Evolutionary conservation across 202 grass and related monocot genomes (phyloP).

Genomic region (Zizania palustris): DNA sequence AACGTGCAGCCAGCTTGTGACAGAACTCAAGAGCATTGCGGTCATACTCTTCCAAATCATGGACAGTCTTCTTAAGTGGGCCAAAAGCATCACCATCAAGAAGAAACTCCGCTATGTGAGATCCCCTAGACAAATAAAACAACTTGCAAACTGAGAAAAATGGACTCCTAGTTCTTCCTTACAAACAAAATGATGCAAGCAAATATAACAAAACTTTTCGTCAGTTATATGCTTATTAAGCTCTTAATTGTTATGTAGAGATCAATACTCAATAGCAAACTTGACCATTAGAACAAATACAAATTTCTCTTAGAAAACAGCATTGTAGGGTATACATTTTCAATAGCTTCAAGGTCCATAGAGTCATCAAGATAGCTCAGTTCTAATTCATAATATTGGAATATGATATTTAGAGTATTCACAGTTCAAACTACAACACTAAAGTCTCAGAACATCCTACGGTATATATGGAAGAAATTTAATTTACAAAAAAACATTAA

Average conservation of each 20-base stretch:
- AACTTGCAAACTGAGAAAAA: constrained; percentile 24
- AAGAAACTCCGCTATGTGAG: constrained; percentile 60
- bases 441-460: not conserved
- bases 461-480: not conserved
- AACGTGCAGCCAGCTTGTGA: constrained; percentile 47
- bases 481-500: constrained; percentile 23
- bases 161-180: not conserved
- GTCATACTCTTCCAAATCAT: constrained; percentile 52
- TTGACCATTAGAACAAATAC: not conserved
- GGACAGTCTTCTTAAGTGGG: constrained; percentile 54
- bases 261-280: not conserved
- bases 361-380: not conserved
- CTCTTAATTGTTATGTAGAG: not conserved
- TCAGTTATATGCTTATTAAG: not conserved
- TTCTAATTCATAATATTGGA: not conserved
- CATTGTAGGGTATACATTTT: not conserved
- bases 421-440: constrained; percentile 11
- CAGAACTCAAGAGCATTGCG: constrained; percentile 49
- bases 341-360: not conserved
- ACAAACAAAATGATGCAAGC: not conserved
- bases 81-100: constrained; percentile 53
- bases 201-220: not conserved
- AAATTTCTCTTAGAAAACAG: not conserved
- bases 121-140: constrained; percentile 50
- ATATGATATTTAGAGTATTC: not conserved